Evolutionary conservation across 139 green algal species (phyloP).

Genomic region (Chlorella sorokiniana): DNA sequence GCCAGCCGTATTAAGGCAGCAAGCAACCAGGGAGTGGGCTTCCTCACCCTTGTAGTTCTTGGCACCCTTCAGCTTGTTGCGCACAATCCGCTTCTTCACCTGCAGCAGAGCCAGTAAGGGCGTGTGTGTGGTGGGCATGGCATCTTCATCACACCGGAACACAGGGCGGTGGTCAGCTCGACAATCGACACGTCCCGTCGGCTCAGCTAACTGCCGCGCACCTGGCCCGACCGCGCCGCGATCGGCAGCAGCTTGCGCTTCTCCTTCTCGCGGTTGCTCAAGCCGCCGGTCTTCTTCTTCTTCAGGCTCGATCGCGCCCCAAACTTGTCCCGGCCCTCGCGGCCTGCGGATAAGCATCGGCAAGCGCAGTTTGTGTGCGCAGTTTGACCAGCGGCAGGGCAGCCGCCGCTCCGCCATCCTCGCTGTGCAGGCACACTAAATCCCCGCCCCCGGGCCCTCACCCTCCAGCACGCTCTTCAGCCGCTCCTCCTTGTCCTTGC

Average conservation of each 20-base stretch:
- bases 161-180: too few relatives aligned
- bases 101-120: neutral
- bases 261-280: conserved; percentile 91
- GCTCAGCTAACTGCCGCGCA: conserved; percentile 29
- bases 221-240: conserved; percentile 75
- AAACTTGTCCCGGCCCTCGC: conserved; percentile 88
- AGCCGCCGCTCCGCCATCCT: neutral
- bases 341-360: conserved; percentile 61
- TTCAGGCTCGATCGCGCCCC: conserved; percentile 58
- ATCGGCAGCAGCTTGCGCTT: conserved; percentile 87
- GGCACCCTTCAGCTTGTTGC: conserved; percentile 24
- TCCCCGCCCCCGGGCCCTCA: neutral
- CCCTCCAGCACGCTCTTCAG: conserved; percentile 69
- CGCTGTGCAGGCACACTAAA: neutral
- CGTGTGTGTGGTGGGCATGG: neutral
- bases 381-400: neutral
- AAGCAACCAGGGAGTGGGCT: neutral
- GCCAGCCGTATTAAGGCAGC: neutral
- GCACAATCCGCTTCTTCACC: conserved; percentile 31
- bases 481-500: conserved; percentile 84
- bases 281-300: conserved; percentile 88
- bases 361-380: neutral
- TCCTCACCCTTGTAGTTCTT: conserved; percentile 86
- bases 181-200: too few relatives aligned
- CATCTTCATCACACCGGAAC: neutral